phyloP scores from a whole-genome alignment of 2,329 filamentous ascomycete species.

The Alternaria brassicicola region DNA sequence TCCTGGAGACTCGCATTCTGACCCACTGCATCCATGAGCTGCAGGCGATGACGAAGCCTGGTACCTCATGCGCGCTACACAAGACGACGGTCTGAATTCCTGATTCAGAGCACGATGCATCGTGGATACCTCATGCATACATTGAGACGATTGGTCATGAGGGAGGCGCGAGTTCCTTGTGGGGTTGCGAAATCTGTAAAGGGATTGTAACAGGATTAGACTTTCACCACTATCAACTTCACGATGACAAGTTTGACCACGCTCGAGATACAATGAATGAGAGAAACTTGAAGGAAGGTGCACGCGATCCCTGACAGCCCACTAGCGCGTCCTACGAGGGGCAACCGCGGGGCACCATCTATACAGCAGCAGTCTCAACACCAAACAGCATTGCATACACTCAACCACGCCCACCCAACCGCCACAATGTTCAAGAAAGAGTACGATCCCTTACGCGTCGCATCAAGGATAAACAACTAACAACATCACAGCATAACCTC shows the following conservation, averaged over 20 bases:
- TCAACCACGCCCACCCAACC: background rate
- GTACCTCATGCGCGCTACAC: too few species aligned
- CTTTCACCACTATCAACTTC: too few species aligned
- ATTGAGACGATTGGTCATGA: too few species aligned
- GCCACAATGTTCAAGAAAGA: slow-evolving; percentile 48
- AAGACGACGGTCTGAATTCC: too few species aligned
- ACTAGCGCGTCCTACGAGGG: slow-evolving; percentile 16
- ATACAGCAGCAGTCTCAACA: slow-evolving; percentile 11
- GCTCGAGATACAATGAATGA: background rate
- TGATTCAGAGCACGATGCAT: too few species aligned
- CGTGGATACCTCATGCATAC: too few species aligned
- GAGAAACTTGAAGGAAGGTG: background rate
- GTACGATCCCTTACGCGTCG: slow-evolving; percentile 13
- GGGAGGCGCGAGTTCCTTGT: too few species aligned
- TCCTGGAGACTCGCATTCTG: too few species aligned
- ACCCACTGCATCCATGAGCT: too few species aligned
- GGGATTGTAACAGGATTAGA: too few species aligned
- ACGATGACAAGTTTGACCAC: too few species aligned
- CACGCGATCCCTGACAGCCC: slow-evolving; percentile 2
- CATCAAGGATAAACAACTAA: background rate
- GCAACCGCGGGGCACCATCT: slow-evolving; percentile 12
- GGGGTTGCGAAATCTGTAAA: background rate
- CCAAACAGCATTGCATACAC: background rate
- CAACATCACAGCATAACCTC: slow-evolving; percentile 66
- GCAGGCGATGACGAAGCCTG: too few species aligned